phyloP scores from a whole-genome alignment of 768 basidiomycete genomes.

The Leccinum variicolor region DNA sequence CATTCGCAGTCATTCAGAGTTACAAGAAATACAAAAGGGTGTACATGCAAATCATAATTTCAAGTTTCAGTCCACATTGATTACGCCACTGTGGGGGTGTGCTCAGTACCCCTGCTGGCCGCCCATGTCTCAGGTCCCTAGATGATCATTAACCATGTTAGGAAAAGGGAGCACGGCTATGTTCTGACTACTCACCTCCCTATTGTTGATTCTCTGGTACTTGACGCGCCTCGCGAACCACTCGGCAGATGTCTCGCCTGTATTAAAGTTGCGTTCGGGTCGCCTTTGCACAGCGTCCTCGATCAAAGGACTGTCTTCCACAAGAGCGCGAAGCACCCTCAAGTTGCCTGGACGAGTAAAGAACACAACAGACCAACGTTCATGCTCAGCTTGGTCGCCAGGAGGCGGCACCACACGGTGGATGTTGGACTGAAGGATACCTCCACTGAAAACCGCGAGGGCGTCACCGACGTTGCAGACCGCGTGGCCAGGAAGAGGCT shows the following conservation, averaged over 20 bases:
- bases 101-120: constrained; percentile 30
- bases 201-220: constrained; percentile 40
- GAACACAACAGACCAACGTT: constrained; percentile 67
- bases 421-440: constrained; percentile 59
- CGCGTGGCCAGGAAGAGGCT: constrained; percentile 53
- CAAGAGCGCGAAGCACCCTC: constrained; percentile 47
- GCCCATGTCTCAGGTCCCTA: constrained; percentile 32
- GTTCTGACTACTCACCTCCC: constrained; percentile 32
- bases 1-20: neutral
- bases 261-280: constrained; percentile 37
- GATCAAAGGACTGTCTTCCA: constrained; percentile 49
- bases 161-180: neutral
- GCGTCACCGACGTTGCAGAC: constrained; percentile 66
- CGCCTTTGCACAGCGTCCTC: constrained; percentile 38
- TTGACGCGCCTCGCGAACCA: constrained; percentile 42
- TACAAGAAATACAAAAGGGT: neutral
- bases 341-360: constrained; percentile 62
- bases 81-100: constrained; percentile 21
- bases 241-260: constrained; percentile 35
- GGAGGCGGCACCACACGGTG: constrained; percentile 67
- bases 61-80: neutral
- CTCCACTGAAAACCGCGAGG: constrained; percentile 57
- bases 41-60: neutral
- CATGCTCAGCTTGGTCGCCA: constrained; percentile 46
- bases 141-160: neutral